Base-by-base conservation (phyloP, 805 yeast species). In the Nakazawaea molendinolei region DNA sequence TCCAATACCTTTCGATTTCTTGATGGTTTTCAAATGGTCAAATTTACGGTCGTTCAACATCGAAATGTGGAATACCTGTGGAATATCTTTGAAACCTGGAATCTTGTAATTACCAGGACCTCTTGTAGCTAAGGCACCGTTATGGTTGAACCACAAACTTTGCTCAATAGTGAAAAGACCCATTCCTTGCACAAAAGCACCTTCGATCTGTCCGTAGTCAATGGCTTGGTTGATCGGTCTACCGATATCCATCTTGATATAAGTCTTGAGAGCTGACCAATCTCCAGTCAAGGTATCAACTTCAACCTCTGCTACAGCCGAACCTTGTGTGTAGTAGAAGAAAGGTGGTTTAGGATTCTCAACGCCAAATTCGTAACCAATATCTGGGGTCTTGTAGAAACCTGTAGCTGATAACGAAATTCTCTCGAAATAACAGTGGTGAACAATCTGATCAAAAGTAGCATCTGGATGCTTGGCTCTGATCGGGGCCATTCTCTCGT, bases 31-130 rank as follows among this genome's bases (percentile, higher is more conserved):
- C 45, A 67, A 50, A 48, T 67, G 71, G 38, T 51, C 49, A 47
- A 63, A 67, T 14, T 58, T 65, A 12, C 67, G 52, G 34, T 60
- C 69, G 28, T 56, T 55, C 27, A 65, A 49, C 50, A 65, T 55
- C 12, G 62, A 50, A 13, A 68, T 67, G 38, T 61, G 61, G 51
- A 67, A 67, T 22, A 48, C 51, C 44, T 67, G 71, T 4, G 74
- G 74, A 22, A 63, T 58, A 42, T 68, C 72, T 20, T 71, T 46
- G 49, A 67, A 67, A 4, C 73, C 73, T 2, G 73, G 74, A 22
- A 68, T 67, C 56, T 68, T 68, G 47, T 67, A 67, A 22, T 61
- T 60, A 16, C 74, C 74, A 10, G 74, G 74, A 1, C 74, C 73
- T 15, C 69, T 52, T 0, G 73, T 67, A 39, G 64, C 58, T 22